Evolutionary conservation across 768 basidiomycete genomes (phyloP).

Genomic region (Asterophora parasitica): DNA sequence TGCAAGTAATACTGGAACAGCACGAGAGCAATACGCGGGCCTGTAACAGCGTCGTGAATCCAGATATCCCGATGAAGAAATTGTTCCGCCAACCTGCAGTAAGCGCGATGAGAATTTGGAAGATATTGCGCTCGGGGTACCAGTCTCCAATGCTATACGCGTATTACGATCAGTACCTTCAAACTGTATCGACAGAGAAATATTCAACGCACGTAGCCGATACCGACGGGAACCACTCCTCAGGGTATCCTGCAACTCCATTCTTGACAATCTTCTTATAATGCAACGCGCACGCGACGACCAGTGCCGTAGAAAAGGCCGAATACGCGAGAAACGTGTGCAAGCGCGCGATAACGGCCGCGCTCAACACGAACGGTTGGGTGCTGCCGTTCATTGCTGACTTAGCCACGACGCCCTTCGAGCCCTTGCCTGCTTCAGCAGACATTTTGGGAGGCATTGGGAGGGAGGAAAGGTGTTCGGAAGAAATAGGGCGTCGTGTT

Average conservation of each 20-base stretch:
- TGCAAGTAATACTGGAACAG: conserved; percentile 59
- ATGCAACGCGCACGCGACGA: conserved; percentile 63
- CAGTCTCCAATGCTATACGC: conserved; percentile 76
- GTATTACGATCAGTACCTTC: not conserved
- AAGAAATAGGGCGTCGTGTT: not conserved
- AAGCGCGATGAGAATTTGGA: conserved; percentile 84
- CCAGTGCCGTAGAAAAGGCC: conserved; percentile 64
- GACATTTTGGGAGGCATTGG: conserved; percentile 4
- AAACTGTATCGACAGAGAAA: not conserved
- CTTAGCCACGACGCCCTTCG: not conserved
- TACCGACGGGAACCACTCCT: conserved; percentile 91
- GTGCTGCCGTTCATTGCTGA: not conserved
- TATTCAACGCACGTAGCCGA: conserved; percentile 61
- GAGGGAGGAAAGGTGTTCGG: not conserved
- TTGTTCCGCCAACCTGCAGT: conserved; percentile 52
- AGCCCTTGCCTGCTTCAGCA: conserved; percentile 1
- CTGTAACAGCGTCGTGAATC: conserved; percentile 24
- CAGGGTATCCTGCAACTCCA: conserved; percentile 71
- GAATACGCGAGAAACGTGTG: conserved; percentile 64
- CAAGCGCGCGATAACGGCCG: conserved; percentile 50
- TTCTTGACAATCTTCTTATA: conserved; percentile 87
- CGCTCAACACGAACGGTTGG: conserved; percentile 31
- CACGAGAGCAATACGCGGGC: conserved; percentile 72
- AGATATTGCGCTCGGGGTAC: conserved; percentile 81
- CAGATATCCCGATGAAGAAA: not conserved